These are phyloP conservation scores for Carex littledalei DNA, from an alignment of 176 grass and related monocot species.

Conservation along the genomic window DNA sequence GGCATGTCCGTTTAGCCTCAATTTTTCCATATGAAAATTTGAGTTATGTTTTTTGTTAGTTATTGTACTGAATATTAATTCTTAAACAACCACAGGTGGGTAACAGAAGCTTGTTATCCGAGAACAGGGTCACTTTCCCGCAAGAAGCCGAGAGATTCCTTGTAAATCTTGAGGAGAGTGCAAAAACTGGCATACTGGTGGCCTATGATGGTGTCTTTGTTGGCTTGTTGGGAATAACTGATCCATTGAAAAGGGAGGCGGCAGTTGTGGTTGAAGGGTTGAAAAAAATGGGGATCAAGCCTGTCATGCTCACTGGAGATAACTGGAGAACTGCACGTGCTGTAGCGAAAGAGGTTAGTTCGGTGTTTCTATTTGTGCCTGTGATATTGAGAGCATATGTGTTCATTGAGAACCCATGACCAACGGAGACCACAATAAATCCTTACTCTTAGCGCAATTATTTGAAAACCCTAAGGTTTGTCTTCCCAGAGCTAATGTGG, in stretches of 20 bases:
- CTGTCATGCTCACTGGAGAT: constrained; percentile 95
- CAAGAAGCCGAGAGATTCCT: constrained; percentile 78
- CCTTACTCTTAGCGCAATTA: not conserved
- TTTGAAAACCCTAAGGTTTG: not conserved
- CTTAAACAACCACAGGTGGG: constrained; percentile 38
- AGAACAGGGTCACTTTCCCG: constrained; percentile 50
- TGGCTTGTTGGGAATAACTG: constrained; percentile 76
- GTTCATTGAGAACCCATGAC: not conserved
- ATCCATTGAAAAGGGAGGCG: constrained; percentile 96
- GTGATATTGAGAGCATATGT: not conserved
- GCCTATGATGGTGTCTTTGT: constrained; percentile 57
- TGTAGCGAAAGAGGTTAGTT: constrained; percentile 73
- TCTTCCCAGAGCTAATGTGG: not conserved
- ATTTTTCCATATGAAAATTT: not conserved
- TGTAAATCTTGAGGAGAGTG: constrained; percentile 74
- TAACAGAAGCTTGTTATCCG: constrained; percentile 63
- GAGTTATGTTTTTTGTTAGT: constrained; percentile 5
- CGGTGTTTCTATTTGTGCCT: not conserved
- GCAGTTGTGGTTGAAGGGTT: constrained; percentile 84
- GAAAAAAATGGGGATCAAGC: constrained; percentile 83
- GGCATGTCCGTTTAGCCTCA: not conserved
- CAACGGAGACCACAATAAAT: not conserved
- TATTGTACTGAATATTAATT: constrained; percentile 20
- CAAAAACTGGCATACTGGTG: constrained; percentile 93
- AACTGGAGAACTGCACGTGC: constrained; percentile 87